A percentile compares a stretch with the other conserved stretches of the same genome.
phyloP scores from a whole-genome alignment of 2,329 filamentous ascomycete genomes.

The Ascochyta fabae region DNA sequence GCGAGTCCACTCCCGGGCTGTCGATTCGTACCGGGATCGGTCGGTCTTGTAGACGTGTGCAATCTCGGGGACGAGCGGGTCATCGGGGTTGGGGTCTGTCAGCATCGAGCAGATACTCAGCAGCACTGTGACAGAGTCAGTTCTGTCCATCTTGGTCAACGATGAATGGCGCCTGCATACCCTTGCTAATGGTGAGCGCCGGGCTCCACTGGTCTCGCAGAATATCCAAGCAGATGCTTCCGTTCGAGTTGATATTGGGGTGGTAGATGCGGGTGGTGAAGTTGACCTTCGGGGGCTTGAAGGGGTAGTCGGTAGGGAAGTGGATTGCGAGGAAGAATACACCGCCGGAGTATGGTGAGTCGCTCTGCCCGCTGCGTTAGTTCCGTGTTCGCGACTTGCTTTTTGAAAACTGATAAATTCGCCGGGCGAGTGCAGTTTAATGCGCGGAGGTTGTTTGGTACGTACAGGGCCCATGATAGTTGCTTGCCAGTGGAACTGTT shows the following conservation, averaged over 20 bases:
- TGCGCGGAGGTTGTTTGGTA: conserved; percentile 36
- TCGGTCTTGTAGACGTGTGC: conserved; percentile 99
- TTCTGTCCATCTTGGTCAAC: background rate
- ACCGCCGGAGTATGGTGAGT: conserved; percentile 96
- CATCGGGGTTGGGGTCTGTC: conserved; percentile 98
- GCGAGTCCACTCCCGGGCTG: conserved; percentile 96
- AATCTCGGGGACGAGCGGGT: conserved; percentile 97
- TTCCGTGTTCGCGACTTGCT: conserved; percentile 1
- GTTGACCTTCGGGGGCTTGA: conserved; percentile 99
- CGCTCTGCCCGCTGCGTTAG: conserved; percentile 66
- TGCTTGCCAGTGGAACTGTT: conserved; percentile 99
- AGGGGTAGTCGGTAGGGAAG: conserved; percentile 99
- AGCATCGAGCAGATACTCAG: conserved; percentile 99
- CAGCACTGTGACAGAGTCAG: conserved; percentile 68
- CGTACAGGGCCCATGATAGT: conserved; percentile 99
- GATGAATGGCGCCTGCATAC: conserved; percentile 57
- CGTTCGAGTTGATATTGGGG: conserved; percentile 99
- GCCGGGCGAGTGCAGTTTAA: background rate
- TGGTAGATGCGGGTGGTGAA: conserved; percentile 99
- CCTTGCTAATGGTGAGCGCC: conserved; percentile 97
- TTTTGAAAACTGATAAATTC: conserved; percentile 17
- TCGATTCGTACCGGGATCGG: conserved; percentile 92
- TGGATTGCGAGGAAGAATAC: conserved; percentile 99
- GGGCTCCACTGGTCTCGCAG: conserved; percentile 99
- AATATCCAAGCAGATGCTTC: conserved; percentile 98